Evolutionary conservation across 176 grass and related monocot species (phyloP).

Genomic region (Raddia distichophylla): DNA sequence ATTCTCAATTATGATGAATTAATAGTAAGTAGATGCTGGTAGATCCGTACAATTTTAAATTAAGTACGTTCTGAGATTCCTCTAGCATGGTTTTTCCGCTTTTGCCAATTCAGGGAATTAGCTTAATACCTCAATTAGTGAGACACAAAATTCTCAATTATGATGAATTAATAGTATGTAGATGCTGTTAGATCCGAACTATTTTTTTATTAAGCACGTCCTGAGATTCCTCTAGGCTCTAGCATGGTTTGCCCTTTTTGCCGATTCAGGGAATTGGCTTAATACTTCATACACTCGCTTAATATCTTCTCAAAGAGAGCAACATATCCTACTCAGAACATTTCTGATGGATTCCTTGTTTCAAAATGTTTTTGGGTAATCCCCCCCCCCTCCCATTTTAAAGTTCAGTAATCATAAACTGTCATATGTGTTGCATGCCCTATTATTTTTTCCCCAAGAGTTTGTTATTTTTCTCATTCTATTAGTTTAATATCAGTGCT

Average conservation of each 20-base stretch:
- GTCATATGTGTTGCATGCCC: not conserved
- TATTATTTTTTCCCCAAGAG: not conserved
- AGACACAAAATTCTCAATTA: slow-evolving; percentile 9
- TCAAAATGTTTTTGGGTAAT: not conserved
- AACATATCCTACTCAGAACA: not conserved
- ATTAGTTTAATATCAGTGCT: not conserved
- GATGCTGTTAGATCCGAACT: not conserved
- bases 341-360: not conserved
- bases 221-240: not conserved
- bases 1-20: slow-evolving; percentile 22
- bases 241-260: not conserved
- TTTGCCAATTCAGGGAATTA: slow-evolving; percentile 15
- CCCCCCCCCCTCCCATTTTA: not conserved
- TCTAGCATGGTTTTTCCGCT: slow-evolving; percentile 1
- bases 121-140: not conserved
- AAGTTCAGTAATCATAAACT: not conserved
- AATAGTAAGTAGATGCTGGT: slow-evolving; percentile 7
- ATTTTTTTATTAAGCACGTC: not conserved
- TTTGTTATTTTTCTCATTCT: not conserved
- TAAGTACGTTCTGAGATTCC: not conserved
- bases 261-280: slow-evolving; percentile 7
- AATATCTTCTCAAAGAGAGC: slow-evolving; percentile 5
- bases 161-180: slow-evolving; percentile 22
- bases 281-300: not conserved
- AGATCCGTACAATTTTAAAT: not conserved